Conservation (phyloP, 805 yeast species). For the Schizosaccharomyces osmophilus region DNA sequence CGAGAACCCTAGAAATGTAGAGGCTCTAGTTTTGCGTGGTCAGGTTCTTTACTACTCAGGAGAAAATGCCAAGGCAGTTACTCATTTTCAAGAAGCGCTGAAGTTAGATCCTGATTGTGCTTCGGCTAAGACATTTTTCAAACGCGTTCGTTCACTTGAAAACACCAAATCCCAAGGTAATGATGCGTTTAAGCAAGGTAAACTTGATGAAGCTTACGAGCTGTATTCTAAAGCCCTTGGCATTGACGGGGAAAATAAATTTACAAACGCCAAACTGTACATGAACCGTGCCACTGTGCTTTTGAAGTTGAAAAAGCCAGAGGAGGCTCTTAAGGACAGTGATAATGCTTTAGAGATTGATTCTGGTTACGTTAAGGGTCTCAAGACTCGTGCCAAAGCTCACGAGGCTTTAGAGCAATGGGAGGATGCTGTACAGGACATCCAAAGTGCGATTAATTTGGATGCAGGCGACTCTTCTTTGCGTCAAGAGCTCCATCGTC, state of each 20-base stretch:
- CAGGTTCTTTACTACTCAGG: slow-evolving; percentile 16
- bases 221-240: slow-evolving; percentile 54
- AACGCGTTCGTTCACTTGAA: slow-evolving; percentile 15
- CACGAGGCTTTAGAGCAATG: slow-evolving; percentile 17
- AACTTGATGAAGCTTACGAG: slow-evolving; percentile 39
- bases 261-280: slow-evolving; percentile 24
- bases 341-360: slow-evolving; percentile 43
- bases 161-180: slow-evolving; percentile 33
- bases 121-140: slow-evolving; percentile 14
- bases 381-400: slow-evolving; percentile 18
- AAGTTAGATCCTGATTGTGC: slow-evolving; percentile 19
- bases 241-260: slow-evolving; percentile 29
- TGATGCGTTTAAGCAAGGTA: slow-evolving; percentile 37
- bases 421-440: slow-evolving; percentile 18
- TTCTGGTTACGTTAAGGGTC: slow-evolving; percentile 40
- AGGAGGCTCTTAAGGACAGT: slow-evolving; percentile 56
- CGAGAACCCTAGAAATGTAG: slow-evolving; percentile 16
- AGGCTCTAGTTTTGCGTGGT: slow-evolving; percentile 18
- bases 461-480: slow-evolving; percentile 16
- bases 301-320: slow-evolving; percentile 51
- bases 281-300: slow-evolving; percentile 80
- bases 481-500: slow-evolving; percentile 17
- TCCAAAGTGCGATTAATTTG: slow-evolving; percentile 16
- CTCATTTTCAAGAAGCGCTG: slow-evolving; percentile 18
- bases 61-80: slow-evolving; percentile 16